Evolutionary conservation across 2,329 filamentous ascomycete species (phyloP).

Genomic region (Colletotrichum tropicicola): DNA sequence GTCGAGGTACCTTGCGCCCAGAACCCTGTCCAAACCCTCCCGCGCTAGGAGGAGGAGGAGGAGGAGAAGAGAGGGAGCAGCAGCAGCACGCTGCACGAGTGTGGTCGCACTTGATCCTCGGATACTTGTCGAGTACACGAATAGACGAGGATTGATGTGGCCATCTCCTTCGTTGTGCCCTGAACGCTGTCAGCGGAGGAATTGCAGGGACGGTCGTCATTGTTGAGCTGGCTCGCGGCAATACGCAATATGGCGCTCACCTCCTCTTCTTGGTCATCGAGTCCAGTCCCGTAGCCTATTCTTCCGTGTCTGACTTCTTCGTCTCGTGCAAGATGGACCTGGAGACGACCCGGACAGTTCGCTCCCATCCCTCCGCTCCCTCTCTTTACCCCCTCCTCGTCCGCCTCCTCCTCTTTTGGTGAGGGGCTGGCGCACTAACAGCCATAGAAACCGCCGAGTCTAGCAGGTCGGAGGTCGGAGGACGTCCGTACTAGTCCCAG

Average conservation of each 20-base stretch:
- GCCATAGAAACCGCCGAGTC: slow-evolving; percentile 20
- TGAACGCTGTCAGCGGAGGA: too few relatives aligned
- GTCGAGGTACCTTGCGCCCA: not conserved
- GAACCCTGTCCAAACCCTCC: slow-evolving; percentile 21
- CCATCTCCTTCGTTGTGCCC: too few relatives aligned
- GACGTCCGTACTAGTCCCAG: slow-evolving; percentile 28
- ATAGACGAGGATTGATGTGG: too few relatives aligned
- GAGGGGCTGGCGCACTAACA: slow-evolving; percentile 28
- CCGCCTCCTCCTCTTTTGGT: slow-evolving; percentile 2
- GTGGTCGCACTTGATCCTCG: slow-evolving; percentile 6
- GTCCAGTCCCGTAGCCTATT: too few relatives aligned
- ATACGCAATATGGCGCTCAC: too few relatives aligned
- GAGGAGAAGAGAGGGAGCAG: slow-evolving; percentile 5
- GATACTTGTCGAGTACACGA: not conserved
- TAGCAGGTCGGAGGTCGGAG: slow-evolving; percentile 28
- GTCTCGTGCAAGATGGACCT: not conserved
- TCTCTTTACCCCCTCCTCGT: not conserved
- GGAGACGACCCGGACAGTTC: not conserved
- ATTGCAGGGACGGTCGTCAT: too few relatives aligned
- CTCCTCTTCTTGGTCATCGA: too few relatives aligned
- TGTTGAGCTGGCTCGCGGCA: too few relatives aligned
- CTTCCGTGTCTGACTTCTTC: not conserved
- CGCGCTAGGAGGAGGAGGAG: slow-evolving; percentile 4
- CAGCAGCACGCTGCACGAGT: slow-evolving; percentile 5
- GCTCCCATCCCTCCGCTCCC: slow-evolving; percentile 4